These are phyloP conservation scores for Mycena vulgaris DNA, from an alignment of 768 basidiomycete species.

Conservation along the genomic window DNA sequence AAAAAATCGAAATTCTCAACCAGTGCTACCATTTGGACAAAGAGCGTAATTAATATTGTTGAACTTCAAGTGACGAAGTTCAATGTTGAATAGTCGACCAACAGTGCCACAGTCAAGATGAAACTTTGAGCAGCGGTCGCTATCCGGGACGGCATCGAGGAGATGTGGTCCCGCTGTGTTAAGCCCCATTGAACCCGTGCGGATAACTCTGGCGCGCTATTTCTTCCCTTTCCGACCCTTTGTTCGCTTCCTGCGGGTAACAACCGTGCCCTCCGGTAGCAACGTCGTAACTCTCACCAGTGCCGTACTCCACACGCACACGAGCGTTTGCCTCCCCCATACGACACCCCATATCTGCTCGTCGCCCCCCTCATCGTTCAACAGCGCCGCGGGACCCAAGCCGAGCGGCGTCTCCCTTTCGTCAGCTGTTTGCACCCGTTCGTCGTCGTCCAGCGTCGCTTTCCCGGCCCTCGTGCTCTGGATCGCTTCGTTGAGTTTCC, in stretches of 20 bases:
- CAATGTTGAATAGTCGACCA: too few relatives aligned
- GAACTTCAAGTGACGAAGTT: too few relatives aligned
- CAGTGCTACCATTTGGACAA: too few relatives aligned
- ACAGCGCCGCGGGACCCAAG: not conserved
- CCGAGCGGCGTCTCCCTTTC: not conserved
- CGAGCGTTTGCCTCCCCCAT: slow-evolving; percentile 25
- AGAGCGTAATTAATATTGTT: too few relatives aligned
- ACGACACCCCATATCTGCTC: slow-evolving; percentile 37
- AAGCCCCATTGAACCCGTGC: too few relatives aligned
- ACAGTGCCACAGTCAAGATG: too few relatives aligned
- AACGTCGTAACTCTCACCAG: slow-evolving; percentile 32
- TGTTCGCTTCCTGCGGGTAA: slow-evolving; percentile 33
- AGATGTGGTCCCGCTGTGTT: too few relatives aligned
- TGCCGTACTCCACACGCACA: slow-evolving; percentile 33
- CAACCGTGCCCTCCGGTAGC: slow-evolving; percentile 34
- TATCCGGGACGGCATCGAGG: too few relatives aligned
- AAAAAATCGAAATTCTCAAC: too few relatives aligned
- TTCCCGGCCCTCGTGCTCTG: slow-evolving; percentile 1
- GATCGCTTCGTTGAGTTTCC: slow-evolving; percentile 27
- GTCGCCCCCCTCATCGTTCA: slow-evolving; percentile 36
- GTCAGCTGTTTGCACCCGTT: not conserved
- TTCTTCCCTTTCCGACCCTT: slow-evolving; percentile 31
- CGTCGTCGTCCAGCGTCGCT: not conserved
- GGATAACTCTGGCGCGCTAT: not conserved
- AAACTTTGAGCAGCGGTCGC: too few relatives aligned